These are phyloP conservation scores for Aspergillus saccharolyticus DNA, from an alignment of 495 filamentous ascomycete genomes.

Conservation along the genomic window DNA sequence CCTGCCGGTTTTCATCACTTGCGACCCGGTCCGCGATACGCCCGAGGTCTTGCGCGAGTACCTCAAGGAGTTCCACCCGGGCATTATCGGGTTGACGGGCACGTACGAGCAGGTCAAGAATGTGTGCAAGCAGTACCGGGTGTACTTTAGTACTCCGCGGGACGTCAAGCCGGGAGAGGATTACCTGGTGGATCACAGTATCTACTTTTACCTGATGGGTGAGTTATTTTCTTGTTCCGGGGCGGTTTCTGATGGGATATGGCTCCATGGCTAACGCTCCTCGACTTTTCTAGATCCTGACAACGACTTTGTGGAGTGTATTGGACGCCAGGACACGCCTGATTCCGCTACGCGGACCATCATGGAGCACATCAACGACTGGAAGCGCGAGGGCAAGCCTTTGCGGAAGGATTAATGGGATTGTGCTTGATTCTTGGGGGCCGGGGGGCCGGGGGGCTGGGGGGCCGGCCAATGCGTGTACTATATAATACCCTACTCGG, in stretches of 20 bases:
- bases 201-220: slow-evolving; percentile 99
- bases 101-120: slow-evolving; percentile 87
- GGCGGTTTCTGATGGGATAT: no score
- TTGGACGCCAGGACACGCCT: slow-evolving; percentile 89
- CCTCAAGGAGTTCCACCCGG: slow-evolving; percentile 86
- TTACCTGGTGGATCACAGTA: slow-evolving; percentile 96
- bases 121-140: slow-evolving; percentile 89
- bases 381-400: slow-evolving; percentile 56
- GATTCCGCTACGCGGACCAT: slow-evolving; percentile 82
- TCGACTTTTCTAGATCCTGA: slow-evolving; percentile 66
- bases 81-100: slow-evolving; percentile 83
- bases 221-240: slow-evolving; percentile 22
- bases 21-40: slow-evolving; percentile 86
- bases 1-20: slow-evolving; percentile 85
- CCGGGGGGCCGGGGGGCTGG: no score
- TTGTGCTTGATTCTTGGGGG: neutral
- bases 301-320: slow-evolving; percentile 95
- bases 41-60: slow-evolving; percentile 80
- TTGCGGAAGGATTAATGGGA: slow-evolving; percentile 35
- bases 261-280: neutral
- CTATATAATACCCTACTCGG: slow-evolving; percentile 2
- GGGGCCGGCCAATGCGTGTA: slow-evolving; percentile 7
- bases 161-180: slow-evolving; percentile 88
- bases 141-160: slow-evolving; percentile 91
- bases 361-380: slow-evolving; percentile 82